Evolutionary conservation across 2,329 filamentous ascomycete genomes (phyloP).

Genomic region (Penicillium sp.): DNA sequence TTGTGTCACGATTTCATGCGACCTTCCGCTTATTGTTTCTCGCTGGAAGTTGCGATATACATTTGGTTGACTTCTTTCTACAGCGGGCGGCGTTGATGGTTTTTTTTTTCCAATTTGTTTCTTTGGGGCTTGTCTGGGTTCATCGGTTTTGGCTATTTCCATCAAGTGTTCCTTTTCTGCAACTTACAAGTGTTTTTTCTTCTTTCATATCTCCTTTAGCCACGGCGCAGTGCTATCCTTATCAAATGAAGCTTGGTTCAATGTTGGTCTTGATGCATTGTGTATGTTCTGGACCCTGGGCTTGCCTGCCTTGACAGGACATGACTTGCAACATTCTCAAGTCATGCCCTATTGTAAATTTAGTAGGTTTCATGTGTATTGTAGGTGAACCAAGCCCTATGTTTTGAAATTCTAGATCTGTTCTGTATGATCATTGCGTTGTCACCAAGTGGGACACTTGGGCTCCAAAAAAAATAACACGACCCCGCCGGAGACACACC

Average conservation of each 20-base stretch:
- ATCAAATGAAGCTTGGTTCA: slow-evolving; percentile 12
- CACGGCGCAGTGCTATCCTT: slow-evolving; percentile 10
- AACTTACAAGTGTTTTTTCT: slow-evolving; percentile 1
- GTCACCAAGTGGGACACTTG: background rate
- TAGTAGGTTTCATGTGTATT: background rate
- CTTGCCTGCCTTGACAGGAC: background rate
- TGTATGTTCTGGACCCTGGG: background rate
- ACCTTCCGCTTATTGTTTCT: slow-evolving; percentile 2
- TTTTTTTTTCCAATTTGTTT: slow-evolving; percentile 10
- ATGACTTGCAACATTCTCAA: background rate
- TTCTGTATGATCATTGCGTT: too few relatives aligned
- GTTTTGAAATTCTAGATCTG: background rate
- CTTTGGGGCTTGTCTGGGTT: slow-evolving; percentile 13
- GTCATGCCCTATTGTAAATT: background rate
- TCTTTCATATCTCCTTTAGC: background rate
- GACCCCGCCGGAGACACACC: slow-evolving; percentile 1
- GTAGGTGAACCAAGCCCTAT: background rate
- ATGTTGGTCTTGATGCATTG: slow-evolving; percentile 13
- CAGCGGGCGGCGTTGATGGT: slow-evolving; percentile 32
- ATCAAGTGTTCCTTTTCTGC: slow-evolving; percentile 5
- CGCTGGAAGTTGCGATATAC: slow-evolving; percentile 22
- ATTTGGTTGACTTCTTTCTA: slow-evolving; percentile 19
- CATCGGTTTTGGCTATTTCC: slow-evolving; percentile 6
- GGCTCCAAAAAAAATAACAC: background rate
- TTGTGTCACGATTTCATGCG: slow-evolving; percentile 17